Conservation (phyloP, 2,329 filamentous ascomycete species). For the Diaporthe longicolla region DNA sequence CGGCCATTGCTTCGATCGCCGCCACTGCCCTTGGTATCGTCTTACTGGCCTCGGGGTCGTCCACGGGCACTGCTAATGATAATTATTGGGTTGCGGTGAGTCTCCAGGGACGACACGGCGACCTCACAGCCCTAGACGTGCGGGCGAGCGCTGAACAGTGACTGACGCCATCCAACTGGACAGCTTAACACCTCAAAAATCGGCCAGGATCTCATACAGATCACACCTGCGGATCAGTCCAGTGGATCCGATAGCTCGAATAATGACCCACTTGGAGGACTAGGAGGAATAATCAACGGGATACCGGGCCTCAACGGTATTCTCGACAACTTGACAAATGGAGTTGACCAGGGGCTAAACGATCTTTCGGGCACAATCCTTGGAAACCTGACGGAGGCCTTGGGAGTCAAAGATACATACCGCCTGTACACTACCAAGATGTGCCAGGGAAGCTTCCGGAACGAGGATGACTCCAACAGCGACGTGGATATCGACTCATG, state of each 20-base stretch:
- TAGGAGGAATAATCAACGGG: constrained; percentile 38
- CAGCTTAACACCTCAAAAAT: constrained; percentile 45
- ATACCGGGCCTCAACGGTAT: constrained; percentile 41
- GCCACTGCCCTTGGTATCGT: constrained; percentile 27
- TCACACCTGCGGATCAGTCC: constrained; percentile 38
- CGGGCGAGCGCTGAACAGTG: neutral
- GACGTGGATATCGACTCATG: constrained; percentile 40
- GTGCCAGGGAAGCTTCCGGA: constrained; percentile 44
- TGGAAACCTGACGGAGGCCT: constrained; percentile 43
- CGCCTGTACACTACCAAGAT: constrained; percentile 44
- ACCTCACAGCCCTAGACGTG: too few relatives aligned
- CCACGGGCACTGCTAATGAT: constrained; percentile 23
- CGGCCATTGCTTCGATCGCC: constrained; percentile 24
- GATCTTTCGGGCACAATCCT: constrained; percentile 46
- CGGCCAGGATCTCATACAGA: constrained; percentile 42
- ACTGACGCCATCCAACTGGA: neutral
- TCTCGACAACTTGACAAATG: constrained; percentile 43
- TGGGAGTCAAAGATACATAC: constrained; percentile 46
- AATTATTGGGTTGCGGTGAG: constrained; percentile 36
- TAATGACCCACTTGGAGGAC: constrained; percentile 26
- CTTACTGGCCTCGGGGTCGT: constrained; percentile 24
- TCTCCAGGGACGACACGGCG: neutral
- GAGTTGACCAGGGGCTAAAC: constrained; percentile 42
- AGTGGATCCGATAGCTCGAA: constrained; percentile 27
- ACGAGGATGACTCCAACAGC: constrained; percentile 35